phyloP scores from a whole-genome alignment of 148 eudicot genomes.

The Rhododendron ferrugineum region DNA sequence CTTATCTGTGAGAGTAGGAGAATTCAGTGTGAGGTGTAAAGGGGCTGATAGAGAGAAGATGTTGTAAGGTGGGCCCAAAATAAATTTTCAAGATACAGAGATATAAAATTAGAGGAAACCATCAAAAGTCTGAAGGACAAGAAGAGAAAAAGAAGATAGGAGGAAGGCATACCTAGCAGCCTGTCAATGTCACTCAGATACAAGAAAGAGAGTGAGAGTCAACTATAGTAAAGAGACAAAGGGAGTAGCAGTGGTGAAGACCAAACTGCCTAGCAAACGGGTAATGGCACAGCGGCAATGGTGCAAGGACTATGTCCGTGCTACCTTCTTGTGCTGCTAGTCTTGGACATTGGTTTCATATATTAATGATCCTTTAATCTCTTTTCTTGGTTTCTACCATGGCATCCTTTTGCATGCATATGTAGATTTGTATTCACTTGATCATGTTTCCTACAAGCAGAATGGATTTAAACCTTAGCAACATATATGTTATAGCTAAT shows the following conservation, averaged over 20 bases:
- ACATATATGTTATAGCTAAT: background rate
- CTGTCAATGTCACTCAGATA: background rate
- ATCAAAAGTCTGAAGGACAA: background rate
- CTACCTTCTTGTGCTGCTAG: background rate
- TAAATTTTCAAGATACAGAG: background rate
- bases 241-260: background rate
- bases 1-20: background rate
- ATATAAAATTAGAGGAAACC: background rate
- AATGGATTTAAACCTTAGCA: background rate
- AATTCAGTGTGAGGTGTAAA: background rate
- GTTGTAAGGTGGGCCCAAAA: background rate
- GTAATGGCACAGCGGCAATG: background rate
- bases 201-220: background rate
- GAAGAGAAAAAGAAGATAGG: background rate
- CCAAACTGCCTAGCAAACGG: background rate
- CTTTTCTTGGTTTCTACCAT: background rate
- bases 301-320: background rate
- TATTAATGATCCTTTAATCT: background rate
- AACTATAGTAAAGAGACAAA: background rate
- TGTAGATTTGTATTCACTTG: background rate
- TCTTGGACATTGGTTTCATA: constrained; percentile 4
- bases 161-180: background rate
- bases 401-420: background rate
- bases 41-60: background rate
- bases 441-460: background rate